These are phyloP conservation scores for Fusarium foetens DNA, from an alignment of 2,329 filamentous ascomycete genomes.

Conservation along the genomic window DNA sequence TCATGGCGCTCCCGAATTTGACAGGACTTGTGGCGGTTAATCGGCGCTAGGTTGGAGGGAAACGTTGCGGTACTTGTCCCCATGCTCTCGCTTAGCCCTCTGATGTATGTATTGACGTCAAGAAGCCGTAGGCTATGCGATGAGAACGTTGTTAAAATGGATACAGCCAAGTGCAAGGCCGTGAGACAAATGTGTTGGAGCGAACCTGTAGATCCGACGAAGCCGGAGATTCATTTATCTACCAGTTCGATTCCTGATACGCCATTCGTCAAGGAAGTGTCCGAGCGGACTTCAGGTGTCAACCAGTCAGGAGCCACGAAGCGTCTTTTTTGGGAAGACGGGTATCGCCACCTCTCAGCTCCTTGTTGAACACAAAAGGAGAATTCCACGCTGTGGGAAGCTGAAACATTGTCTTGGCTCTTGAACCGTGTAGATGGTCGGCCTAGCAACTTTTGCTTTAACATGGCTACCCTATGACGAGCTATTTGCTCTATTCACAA, in stretches of 20 bases:
- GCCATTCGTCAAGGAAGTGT: slow-evolving; percentile 30
- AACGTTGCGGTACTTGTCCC: slow-evolving; percentile 1
- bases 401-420: slow-evolving; percentile 26
- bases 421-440: slow-evolving; percentile 5
- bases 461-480: background rate
- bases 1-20: slow-evolving; percentile 10
- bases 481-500: background rate
- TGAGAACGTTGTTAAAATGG: background rate
- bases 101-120: slow-evolving; percentile 11
- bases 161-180: background rate
- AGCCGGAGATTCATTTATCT: slow-evolving; percentile 9
- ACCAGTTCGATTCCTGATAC: slow-evolving; percentile 11
- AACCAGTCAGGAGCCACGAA: slow-evolving; percentile 38
- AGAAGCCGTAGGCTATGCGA: background rate
- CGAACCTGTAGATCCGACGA: slow-evolving; percentile 14
- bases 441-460: background rate
- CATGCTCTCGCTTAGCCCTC: slow-evolving; percentile 6
- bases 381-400: slow-evolving; percentile 18
- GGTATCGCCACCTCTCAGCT: slow-evolving; percentile 31
- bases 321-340: slow-evolving; percentile 27
- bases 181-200: slow-evolving; percentile 1
- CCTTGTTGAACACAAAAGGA: background rate
- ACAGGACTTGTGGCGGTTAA: slow-evolving; percentile 6
- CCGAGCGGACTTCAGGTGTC: slow-evolving; percentile 12
- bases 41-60: slow-evolving; percentile 6